These are phyloP conservation scores for Wallacemonas sp. DNA, from an alignment of 208 protist genomes.

Conservation along the genomic window DNA sequence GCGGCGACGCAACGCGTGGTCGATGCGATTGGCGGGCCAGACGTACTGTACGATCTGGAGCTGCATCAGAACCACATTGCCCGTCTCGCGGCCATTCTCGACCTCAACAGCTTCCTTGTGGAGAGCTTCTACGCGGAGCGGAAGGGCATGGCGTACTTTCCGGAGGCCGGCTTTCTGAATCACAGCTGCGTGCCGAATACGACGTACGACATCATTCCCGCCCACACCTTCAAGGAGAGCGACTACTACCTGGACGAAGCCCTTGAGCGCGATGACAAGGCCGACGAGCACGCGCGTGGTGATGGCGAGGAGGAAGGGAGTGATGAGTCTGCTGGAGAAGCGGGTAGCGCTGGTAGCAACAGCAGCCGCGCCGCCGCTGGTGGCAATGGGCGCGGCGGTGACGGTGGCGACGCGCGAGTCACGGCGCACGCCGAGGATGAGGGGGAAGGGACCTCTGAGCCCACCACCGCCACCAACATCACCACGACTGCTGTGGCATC, in stretches of 20 bases:
- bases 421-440: neutral
- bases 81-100: conserved; percentile 78
- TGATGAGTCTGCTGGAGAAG: neutral
- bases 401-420: neutral
- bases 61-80: conserved; percentile 83
- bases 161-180: conserved; percentile 86
- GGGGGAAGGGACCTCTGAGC: conserved; percentile 1
- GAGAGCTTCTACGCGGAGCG: conserved; percentile 82
- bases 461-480: neutral
- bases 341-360: neutral
- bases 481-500: neutral
- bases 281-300: neutral
- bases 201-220: conserved; percentile 82
- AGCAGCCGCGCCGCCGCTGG: no score
- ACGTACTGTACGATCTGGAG: conserved; percentile 67
- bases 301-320: neutral
- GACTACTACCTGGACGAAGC: conserved; percentile 79
- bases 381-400: no score
- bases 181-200: conserved; percentile 88
- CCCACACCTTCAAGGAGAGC: conserved; percentile 72
- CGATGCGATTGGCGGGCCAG: conserved; percentile 58
- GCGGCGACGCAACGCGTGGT: conserved; percentile 64
- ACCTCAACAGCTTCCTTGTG: conserved; percentile 88
- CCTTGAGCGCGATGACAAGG: neutral
- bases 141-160: conserved; percentile 90